A percentile compares a stretch with the other conserved stretches of the same genome.
Evolutionary conservation across 2,329 filamentous ascomycete genomes (phyloP).

Genomic region (Colletotrichum cordylinicola): DNA sequence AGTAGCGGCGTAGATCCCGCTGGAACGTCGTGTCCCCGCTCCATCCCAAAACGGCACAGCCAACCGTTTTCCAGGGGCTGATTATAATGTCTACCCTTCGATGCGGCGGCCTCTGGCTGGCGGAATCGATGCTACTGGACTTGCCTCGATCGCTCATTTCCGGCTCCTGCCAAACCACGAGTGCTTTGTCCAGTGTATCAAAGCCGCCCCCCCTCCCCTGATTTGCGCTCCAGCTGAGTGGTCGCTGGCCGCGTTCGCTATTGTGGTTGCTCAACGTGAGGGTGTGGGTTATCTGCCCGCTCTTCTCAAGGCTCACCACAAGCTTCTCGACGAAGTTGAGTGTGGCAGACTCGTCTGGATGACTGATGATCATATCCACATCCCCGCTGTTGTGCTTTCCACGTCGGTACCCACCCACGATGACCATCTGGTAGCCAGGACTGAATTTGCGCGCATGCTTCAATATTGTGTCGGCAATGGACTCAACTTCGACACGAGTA

Average conservation of each 20-base stretch:
- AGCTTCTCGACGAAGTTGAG: conserved; percentile 74
- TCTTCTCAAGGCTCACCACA: conserved; percentile 71
- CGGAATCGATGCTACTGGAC: background rate
- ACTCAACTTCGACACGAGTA: conserved; percentile 74
- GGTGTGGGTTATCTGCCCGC: conserved; percentile 80
- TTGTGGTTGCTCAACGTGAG: conserved; percentile 73
- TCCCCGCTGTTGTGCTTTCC: conserved; percentile 79
- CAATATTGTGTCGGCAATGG: conserved; percentile 69
- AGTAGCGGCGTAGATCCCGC: conserved; percentile 82
- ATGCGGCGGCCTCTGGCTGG: conserved; percentile 56
- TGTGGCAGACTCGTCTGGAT: conserved; percentile 74
- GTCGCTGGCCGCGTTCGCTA: conserved; percentile 73
- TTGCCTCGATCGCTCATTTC: conserved; percentile 18
- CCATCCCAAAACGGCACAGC: conserved; percentile 90
- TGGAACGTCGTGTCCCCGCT: conserved; percentile 89
- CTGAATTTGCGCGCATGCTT: conserved; percentile 70
- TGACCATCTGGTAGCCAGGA: conserved; percentile 58
- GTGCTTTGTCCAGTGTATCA: conserved; percentile 87
- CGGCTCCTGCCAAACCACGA: conserved; percentile 90
- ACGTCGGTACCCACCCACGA: conserved; percentile 83
- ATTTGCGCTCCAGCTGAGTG: conserved; percentile 58
- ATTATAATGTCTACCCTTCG: conserved; percentile 92
- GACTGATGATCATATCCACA: conserved; percentile 85
- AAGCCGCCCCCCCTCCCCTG: conserved; percentile 65
- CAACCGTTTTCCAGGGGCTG: conserved; percentile 85